Evolutionary conservation across 2,329 filamentous ascomycete genomes (phyloP).

Genomic region (Bipolaris zeicola): DNA sequence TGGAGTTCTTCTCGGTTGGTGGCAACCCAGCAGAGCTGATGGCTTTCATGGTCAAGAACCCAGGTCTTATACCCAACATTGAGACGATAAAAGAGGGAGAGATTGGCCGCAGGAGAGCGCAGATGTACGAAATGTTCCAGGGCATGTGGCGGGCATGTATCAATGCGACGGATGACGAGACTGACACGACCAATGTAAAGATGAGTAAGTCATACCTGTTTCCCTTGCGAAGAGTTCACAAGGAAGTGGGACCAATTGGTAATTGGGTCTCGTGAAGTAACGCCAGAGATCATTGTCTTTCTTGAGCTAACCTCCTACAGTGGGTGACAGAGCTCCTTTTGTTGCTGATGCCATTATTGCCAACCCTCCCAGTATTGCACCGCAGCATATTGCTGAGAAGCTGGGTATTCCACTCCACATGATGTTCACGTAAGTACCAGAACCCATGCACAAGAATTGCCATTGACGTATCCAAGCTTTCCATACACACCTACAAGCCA

Average conservation of each 20-base stretch:
- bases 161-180: conserved; percentile 72
- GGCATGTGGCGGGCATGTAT: conserved; percentile 82
- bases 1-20: conserved; percentile 82
- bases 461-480: conserved; percentile 53
- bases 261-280: too few species aligned
- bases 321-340: conserved; percentile 71
- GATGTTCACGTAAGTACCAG: conserved; percentile 78
- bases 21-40: conserved; percentile 81
- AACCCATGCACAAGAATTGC: background rate
- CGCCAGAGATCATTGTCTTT: too few species aligned
- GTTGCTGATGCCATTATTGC: conserved; percentile 83
- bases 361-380: conserved; percentile 78
- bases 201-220: conserved; percentile 53
- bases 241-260: too few species aligned
- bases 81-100: conserved; percentile 76
- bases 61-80: conserved; percentile 74
- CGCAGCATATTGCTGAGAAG: conserved; percentile 76
- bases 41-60: conserved; percentile 89
- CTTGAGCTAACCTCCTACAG: conserved; percentile 26
- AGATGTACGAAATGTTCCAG: conserved; percentile 82
- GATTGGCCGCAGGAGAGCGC: conserved; percentile 67
- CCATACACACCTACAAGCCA: conserved; percentile 76
- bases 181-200: conserved; percentile 62
- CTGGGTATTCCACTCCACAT: conserved; percentile 76
- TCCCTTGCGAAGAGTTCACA: too few species aligned